phyloP scores from a whole-genome alignment of 441 rosid genomes.

The Mallotus japonicus region DNA sequence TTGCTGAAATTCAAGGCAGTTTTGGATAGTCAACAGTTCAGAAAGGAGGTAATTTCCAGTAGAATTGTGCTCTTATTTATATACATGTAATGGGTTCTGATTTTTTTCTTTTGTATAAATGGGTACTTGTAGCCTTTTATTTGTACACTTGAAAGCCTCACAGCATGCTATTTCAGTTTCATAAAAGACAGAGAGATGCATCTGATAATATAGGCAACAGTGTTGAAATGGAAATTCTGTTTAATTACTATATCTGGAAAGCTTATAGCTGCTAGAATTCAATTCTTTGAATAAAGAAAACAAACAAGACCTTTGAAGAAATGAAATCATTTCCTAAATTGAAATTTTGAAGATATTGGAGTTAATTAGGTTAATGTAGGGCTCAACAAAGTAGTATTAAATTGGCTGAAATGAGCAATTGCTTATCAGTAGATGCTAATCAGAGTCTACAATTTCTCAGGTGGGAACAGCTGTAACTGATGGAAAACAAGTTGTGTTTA shows the following conservation, averaged over 20 bases:
- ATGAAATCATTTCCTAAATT: too few species aligned
- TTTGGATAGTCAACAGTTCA: constrained; percentile 27
- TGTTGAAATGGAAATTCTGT: too few species aligned
- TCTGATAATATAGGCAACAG: too few species aligned
- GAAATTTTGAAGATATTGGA: neutral
- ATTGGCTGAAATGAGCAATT: neutral
- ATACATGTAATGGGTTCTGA: neutral
- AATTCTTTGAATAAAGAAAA: too few species aligned
- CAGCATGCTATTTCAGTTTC: constrained; percentile 1
- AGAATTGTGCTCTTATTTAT: neutral
- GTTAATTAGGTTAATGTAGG: neutral
- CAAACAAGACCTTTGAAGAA: too few species aligned
- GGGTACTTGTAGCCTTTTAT: neutral
- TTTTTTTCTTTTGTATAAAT: too few species aligned
- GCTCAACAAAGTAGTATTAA: neutral
- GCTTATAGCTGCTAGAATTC: too few species aligned
- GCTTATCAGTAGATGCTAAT: neutral
- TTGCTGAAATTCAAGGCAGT: constrained; percentile 35
- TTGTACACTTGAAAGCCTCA: neutral
- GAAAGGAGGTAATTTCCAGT: constrained; percentile 36
- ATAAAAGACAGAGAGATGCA: neutral
- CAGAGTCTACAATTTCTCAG: constrained; percentile 32
- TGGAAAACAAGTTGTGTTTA: constrained; percentile 53
- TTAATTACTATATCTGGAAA: too few species aligned
- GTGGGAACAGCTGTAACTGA: constrained; percentile 40